Conservation (phyloP, 768 basidiomycete genomes). For the Nidularia pulvinata region DNA sequence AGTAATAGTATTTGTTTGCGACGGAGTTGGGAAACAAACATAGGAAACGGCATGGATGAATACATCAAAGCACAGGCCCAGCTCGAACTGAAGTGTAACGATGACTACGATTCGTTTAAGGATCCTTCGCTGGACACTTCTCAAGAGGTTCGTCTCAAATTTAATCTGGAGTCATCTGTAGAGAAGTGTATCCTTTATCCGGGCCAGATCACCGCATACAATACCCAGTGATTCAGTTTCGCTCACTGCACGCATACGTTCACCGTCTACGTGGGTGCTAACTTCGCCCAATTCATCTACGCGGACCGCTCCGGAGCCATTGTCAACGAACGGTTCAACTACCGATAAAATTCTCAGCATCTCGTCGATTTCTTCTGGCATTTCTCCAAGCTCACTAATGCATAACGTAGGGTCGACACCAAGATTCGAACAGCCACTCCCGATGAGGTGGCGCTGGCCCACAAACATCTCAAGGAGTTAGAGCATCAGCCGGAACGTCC, state of each 20-base stretch:
- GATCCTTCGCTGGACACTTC: neutral
- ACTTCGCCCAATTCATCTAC: constrained; percentile 21
- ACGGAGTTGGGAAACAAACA: no score
- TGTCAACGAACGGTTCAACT: constrained; percentile 22
- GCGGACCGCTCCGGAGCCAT: constrained; percentile 28
- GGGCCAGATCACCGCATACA: constrained; percentile 18
- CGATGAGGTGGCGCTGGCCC: constrained; percentile 5
- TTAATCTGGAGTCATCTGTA: constrained; percentile 1
- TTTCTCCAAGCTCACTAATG: constrained; percentile 10
- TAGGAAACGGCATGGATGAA: no score
- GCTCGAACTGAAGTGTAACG: no score
- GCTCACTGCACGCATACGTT: constrained; percentile 25
- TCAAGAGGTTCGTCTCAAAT: neutral
- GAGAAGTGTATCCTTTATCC: constrained; percentile 2
- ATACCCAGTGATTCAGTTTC: constrained; percentile 12
- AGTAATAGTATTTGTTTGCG: no score
- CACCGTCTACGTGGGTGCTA: constrained; percentile 18
- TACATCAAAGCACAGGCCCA: no score
- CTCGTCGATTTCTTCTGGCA: constrained; percentile 26
- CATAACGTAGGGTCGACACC: constrained; percentile 19
- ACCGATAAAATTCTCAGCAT: constrained; percentile 6
- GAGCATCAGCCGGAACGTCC: constrained; percentile 3
- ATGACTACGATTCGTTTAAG: no score
- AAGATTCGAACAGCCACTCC: constrained; percentile 13
- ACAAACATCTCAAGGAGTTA: neutral